phyloP scores from a whole-genome alignment of 2,329 filamentous ascomycete species.

The Aureobasidium sp. region DNA sequence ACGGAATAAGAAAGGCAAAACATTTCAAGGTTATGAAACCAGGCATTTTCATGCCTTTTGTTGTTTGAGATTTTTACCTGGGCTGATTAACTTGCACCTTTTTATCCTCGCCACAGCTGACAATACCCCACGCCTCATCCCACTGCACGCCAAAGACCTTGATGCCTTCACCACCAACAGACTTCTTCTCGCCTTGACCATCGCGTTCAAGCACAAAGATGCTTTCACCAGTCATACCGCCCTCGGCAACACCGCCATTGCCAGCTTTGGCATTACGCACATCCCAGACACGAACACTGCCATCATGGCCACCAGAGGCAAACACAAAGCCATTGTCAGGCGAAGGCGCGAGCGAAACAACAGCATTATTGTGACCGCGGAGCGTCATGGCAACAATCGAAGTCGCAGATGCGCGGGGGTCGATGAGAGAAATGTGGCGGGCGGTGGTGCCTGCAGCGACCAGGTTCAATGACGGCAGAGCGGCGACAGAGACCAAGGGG shows the following conservation, averaged over 20 bases:
- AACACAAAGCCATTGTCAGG: conserved; percentile 65
- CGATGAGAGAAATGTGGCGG: conserved; percentile 84
- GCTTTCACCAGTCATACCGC: conserved; percentile 55
- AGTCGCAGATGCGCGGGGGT: conserved; percentile 72
- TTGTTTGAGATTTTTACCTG: not conserved
- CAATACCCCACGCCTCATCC: conserved; percentile 80
- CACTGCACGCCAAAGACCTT: conserved; percentile 88
- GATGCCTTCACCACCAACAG: conserved; percentile 65
- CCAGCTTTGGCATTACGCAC: conserved; percentile 46
- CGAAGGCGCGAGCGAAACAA: conserved; percentile 52
- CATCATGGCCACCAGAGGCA: conserved; percentile 84
- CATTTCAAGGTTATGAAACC: not conserved
- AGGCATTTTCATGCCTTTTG: not conserved
- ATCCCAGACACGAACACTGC: conserved; percentile 92
- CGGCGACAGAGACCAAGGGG: conserved; percentile 70
- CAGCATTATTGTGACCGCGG: conserved; percentile 74
- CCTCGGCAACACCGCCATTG: conserved; percentile 40
- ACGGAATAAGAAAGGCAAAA: not conserved
- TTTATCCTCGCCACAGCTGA: conserved; percentile 90
- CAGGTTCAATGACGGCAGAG: conserved; percentile 59
- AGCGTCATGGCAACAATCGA: conserved; percentile 83
- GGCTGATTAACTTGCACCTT: conserved; percentile 78
- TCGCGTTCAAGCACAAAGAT: conserved; percentile 73
- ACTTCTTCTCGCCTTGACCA: conserved; percentile 55
- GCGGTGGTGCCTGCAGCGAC: conserved; percentile 73